Evolutionary conservation across 345 rosid species (phyloP).

Genomic region (thale cress (Arabidopsis thaliana)): DNA sequence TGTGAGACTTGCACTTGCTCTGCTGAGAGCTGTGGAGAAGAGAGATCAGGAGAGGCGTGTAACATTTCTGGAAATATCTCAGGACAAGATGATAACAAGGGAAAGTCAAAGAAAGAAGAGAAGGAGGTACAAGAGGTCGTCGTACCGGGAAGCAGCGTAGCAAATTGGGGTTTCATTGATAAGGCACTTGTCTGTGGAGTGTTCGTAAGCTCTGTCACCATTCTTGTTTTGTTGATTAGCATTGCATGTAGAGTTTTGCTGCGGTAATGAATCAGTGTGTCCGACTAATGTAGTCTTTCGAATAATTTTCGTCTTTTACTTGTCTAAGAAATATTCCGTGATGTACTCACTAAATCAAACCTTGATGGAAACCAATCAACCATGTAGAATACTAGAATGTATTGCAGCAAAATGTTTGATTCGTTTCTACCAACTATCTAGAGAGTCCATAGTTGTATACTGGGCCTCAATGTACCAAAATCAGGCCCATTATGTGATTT

Average conservation of each 20-base stretch:
- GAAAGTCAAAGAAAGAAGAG: slow-evolving; percentile 38
- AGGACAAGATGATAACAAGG: slow-evolving; percentile 48
- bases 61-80: slow-evolving; percentile 19
- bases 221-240: slow-evolving; percentile 55
- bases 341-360: too few relatives aligned
- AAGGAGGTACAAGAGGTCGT: neutral
- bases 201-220: slow-evolving; percentile 59
- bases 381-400: too few relatives aligned
- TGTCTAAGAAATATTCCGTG: too few relatives aligned
- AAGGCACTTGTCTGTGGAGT: slow-evolving; percentile 72
- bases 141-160: slow-evolving; percentile 35
- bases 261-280: slow-evolving; percentile 36
- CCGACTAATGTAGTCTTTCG: neutral
- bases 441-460: too few relatives aligned
- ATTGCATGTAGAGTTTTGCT: slow-evolving; percentile 49
- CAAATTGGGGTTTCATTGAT: slow-evolving; percentile 58
- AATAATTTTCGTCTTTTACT: too few relatives aligned
- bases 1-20: slow-evolving; percentile 56
- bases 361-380: too few relatives aligned
- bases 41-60: slow-evolving; percentile 42
- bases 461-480: neutral
- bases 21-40: slow-evolving; percentile 59
- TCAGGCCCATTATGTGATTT: slow-evolving; percentile 5
- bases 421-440: too few relatives aligned
- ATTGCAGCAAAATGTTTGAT: too few relatives aligned